Percentiles rank a stretch among this genome's conserved stretches.
These are phyloP conservation scores for Nakazawaea wickerhamii DNA, from an alignment of 805 yeast species.

Conservation along the genomic window DNA sequence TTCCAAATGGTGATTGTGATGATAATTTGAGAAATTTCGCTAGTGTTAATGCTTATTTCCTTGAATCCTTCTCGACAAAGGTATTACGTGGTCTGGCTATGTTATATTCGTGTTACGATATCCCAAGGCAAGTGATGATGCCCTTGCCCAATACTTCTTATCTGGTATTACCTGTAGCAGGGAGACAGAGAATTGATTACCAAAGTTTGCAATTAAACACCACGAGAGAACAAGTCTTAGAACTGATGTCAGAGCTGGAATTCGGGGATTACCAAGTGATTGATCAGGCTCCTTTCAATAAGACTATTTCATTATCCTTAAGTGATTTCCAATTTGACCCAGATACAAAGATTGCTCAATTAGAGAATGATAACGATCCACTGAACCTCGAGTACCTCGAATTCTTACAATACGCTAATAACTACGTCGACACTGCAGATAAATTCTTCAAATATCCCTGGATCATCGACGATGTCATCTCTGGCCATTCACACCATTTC, in stretches of 20 bases:
- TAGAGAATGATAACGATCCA: background rate
- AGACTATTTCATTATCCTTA: background rate
- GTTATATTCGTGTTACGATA: constrained; percentile 1
- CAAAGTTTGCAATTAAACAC: background rate
- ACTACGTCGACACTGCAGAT: constrained; percentile 2
- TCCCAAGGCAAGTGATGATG: background rate
- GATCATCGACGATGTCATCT: constrained; percentile 7
- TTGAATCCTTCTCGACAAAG: constrained; percentile 4
- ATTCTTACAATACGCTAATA: background rate
- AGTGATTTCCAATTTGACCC: constrained; percentile 6
- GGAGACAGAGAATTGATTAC: constrained; percentile 1
- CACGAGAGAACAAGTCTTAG: background rate
- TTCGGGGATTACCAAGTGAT: background rate
- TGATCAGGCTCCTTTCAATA: background rate
- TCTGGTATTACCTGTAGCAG: constrained; percentile 6
- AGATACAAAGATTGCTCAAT: background rate
- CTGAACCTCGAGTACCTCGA: background rate
- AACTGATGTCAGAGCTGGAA: background rate
- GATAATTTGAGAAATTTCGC: background rate
- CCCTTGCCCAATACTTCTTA: constrained; percentile 2
- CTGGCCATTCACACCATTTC: constrained; percentile 15
- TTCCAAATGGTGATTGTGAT: constrained; percentile 1
- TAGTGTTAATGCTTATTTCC: constrained; percentile 2
- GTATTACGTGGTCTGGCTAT: constrained; percentile 3
- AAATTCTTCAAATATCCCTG: constrained; percentile 10